Evolutionary conservation across 805 yeast genomes (phyloP).

Genomic region (Schizosaccharomyces pombe): DNA sequence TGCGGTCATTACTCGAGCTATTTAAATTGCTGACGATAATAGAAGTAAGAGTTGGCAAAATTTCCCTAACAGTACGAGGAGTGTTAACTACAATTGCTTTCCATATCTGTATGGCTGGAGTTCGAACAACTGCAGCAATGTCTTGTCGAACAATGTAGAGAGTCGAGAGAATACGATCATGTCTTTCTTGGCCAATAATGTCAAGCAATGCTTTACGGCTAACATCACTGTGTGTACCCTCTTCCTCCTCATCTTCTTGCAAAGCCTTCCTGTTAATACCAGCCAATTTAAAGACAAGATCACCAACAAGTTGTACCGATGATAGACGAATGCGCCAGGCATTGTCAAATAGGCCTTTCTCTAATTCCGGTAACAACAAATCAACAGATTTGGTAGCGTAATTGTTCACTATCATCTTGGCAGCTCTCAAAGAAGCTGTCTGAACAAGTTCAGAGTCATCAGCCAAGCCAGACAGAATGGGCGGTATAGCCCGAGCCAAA

Average conservation of each 20-base stretch:
- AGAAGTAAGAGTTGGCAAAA: slow-evolving; percentile 58
- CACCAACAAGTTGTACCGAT: slow-evolving; percentile 89
- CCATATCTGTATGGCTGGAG: slow-evolving; percentile 86
- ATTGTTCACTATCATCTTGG: slow-evolving; percentile 70
- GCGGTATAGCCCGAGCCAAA: slow-evolving; percentile 65
- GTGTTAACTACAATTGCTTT: slow-evolving; percentile 88
- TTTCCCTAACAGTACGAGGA: slow-evolving; percentile 81
- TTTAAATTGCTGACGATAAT: slow-evolving; percentile 67
- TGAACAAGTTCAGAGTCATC: slow-evolving; percentile 69
- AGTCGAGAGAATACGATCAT: slow-evolving; percentile 67
- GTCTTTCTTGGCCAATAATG: slow-evolving; percentile 64
- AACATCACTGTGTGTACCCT: slow-evolving; percentile 21
- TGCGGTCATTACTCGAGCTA: slow-evolving; percentile 50
- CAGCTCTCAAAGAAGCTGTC: slow-evolving; percentile 77
- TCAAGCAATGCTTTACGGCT: slow-evolving; percentile 40
- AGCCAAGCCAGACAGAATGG: slow-evolving; percentile 75
- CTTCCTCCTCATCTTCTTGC: slow-evolving; percentile 27
- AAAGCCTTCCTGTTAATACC: slow-evolving; percentile 38
- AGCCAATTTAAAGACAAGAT: slow-evolving; percentile 74
- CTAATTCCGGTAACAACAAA: slow-evolving; percentile 77
- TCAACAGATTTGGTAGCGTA: slow-evolving; percentile 87
- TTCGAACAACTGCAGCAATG: slow-evolving; percentile 63
- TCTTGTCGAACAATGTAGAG: slow-evolving; percentile 88
- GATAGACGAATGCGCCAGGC: slow-evolving; percentile 74
- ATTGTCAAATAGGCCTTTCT: slow-evolving; percentile 60